phyloP scores from a whole-genome alignment of 352 stramenopile species.

The Saprolegnia parasitica region DNA sequence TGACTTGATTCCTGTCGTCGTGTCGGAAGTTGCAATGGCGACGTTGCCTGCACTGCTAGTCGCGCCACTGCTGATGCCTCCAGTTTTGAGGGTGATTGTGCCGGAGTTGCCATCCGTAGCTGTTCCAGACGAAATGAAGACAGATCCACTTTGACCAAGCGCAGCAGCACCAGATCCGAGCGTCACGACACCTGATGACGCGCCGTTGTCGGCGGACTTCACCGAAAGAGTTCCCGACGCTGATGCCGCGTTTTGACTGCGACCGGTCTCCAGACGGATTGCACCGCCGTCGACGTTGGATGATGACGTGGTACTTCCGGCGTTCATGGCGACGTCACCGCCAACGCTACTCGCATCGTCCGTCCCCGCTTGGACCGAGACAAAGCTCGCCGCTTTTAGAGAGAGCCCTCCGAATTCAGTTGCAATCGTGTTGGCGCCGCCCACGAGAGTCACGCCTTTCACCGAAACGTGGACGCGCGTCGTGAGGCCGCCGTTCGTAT shows the following conservation, averaged over 20 bases:
- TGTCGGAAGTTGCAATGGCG: not conserved
- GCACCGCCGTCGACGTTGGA: constrained; percentile 39
- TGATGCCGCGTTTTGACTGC: constrained; percentile 31
- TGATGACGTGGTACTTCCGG: constrained; percentile 33
- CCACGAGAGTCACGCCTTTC: constrained; percentile 35
- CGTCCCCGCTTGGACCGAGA: not conserved
- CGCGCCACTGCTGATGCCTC: not conserved
- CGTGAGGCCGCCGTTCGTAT: constrained; percentile 36
- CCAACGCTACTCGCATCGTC: constrained; percentile 35
- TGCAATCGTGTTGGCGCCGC: constrained; percentile 17
- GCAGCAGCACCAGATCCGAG: not conserved
- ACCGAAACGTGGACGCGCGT: constrained; percentile 36
- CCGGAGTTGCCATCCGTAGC: constrained; percentile 25
- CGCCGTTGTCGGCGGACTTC: not conserved
- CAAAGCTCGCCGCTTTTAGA: not conserved
- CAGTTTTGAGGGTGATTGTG: not conserved
- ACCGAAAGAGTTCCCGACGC: constrained; percentile 6
- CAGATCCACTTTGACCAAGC: constrained; percentile 23
- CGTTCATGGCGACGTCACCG: constrained; percentile 35
- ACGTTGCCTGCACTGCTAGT: not conserved
- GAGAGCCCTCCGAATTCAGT: constrained; percentile 17
- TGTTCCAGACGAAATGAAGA: constrained; percentile 32
- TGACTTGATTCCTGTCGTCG: not conserved
- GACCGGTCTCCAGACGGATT: constrained; percentile 38
- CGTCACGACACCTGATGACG: not conserved